Conservation (phyloP, 169 alveolate species). For the Besnoitia besnoiti region DNA sequence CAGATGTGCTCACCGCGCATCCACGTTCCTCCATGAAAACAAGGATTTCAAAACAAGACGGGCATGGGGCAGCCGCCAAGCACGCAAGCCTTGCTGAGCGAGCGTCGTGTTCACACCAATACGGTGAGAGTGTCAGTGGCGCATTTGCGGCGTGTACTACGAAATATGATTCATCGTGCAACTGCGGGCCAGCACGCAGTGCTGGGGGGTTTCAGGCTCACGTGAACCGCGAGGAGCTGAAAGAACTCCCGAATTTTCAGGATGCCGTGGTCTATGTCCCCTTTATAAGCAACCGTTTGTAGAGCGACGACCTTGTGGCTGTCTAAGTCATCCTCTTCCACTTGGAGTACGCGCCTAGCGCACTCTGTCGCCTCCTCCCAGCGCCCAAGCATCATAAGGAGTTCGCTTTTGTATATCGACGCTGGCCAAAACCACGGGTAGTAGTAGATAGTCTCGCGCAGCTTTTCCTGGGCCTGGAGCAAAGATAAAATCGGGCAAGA, state of each 20-base stretch:
- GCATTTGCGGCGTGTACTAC: too few species aligned
- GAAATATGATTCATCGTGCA: too few species aligned
- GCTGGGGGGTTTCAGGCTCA: too few species aligned
- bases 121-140: too few species aligned
- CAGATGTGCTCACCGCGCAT: too few species aligned
- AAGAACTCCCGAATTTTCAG: background rate
- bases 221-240: conserved; percentile 6
- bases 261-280: background rate
- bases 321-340: conserved; percentile 9
- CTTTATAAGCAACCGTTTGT: background rate
- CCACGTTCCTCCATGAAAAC: too few species aligned
- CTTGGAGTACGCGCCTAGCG: background rate
- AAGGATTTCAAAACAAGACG: too few species aligned
- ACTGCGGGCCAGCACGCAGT: too few species aligned
- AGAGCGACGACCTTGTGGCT: background rate
- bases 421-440: conserved; percentile 35
- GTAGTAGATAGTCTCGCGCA: background rate
- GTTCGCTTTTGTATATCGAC: background rate
- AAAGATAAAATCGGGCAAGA: background rate
- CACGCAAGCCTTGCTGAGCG: too few species aligned
- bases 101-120: too few species aligned
- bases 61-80: too few species aligned
- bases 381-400: background rate
- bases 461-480: background rate
- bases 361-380: conserved; percentile 3